A percentile compares a stretch with the other conserved stretches of the same genome.
Evolutionary conservation across 176 grass and related monocot genomes (phyloP).

Genomic region (Phyllostachys edulis): DNA sequence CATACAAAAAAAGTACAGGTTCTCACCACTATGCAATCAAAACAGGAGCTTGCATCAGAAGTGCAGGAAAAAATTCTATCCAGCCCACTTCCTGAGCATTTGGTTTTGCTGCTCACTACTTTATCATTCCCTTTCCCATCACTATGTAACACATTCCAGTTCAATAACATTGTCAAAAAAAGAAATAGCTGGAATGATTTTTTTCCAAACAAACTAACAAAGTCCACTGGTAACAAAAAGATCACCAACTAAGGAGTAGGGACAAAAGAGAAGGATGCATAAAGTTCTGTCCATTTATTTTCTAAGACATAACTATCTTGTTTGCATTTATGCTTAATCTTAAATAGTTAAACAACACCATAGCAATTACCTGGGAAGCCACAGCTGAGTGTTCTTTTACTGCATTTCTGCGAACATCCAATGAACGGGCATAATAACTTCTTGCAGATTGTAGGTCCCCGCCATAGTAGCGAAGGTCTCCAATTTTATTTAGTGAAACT

Average conservation of each 20-base stretch:
- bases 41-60: neutral
- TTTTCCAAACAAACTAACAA: neutral
- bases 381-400: slow-evolving; percentile 71
- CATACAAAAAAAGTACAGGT: neutral
- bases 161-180: neutral
- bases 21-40: neutral
- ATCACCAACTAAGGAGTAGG: neutral
- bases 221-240: neutral
- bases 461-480: slow-evolving; percentile 83
- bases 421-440: slow-evolving; percentile 78
- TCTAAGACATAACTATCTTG: neutral
- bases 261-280: neutral
- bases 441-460: slow-evolving; percentile 87
- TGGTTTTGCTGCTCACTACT: neutral
- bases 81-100: neutral
- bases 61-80: neutral
- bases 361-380: slow-evolving; percentile 72
- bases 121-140: neutral
- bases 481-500: slow-evolving; percentile 96
- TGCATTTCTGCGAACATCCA: slow-evolving; percentile 75
- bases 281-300: neutral
- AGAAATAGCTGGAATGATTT: neutral
- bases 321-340: neutral
- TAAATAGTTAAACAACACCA: neutral
- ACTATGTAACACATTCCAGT: neutral